These are phyloP conservation scores for Acanthamoeba rhysodes DNA, from an alignment of 208 protist genomes.

Conservation along the genomic window DNA sequence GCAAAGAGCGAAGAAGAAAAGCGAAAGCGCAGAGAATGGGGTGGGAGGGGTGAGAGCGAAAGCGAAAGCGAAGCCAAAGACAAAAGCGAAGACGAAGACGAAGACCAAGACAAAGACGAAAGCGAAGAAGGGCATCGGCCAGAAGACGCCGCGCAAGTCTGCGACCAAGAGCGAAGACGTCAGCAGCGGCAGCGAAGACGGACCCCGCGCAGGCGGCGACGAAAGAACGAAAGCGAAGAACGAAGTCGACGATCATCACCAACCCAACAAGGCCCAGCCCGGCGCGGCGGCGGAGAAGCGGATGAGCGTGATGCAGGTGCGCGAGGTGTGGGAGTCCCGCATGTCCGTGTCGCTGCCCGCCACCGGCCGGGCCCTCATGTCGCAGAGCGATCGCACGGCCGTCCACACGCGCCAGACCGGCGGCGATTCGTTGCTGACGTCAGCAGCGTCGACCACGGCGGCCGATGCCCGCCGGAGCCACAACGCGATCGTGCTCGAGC, in stretches of 20 bases:
- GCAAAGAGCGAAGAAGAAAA: background rate
- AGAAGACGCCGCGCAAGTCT: background rate
- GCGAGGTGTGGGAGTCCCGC: conserved; percentile 22
- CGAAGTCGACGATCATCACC: background rate
- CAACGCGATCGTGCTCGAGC: background rate
- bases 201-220: no score
- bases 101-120: background rate
- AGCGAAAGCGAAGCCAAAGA: background rate
- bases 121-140: background rate
- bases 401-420: background rate
- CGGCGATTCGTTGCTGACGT: background rate
- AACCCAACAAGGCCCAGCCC: background rate
- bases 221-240: background rate
- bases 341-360: background rate
- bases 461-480: background rate
- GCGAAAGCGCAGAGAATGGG: background rate
- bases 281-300: background rate
- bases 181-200: no score
- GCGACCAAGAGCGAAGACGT: no score
- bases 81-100: no score
- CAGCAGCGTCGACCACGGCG: background rate
- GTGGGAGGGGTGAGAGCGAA: background rate
- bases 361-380: background rate
- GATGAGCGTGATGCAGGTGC: conserved; percentile 20
- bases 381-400: conserved; percentile 46